These are phyloP conservation scores for Escallonia rubra DNA, from an alignment of 129 eudicot species.

Conservation along the genomic window DNA sequence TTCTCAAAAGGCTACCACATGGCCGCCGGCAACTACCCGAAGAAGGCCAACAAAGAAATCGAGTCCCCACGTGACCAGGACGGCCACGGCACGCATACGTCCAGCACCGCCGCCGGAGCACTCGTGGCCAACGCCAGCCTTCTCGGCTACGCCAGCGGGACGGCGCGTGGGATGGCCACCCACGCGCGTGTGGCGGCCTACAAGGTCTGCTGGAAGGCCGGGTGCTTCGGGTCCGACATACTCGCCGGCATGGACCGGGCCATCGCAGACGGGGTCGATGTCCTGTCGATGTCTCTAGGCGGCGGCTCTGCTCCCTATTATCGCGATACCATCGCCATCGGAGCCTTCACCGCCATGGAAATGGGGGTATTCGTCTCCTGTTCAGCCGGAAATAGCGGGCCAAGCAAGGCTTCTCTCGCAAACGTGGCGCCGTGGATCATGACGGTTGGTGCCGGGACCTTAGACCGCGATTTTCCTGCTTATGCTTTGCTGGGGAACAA, in stretches of 20 bases:
- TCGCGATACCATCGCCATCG: slow-evolving; percentile 70
- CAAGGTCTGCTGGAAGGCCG: slow-evolving; percentile 71
- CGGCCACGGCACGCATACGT: slow-evolving; percentile 94
- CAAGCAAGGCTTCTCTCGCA: slow-evolving; percentile 42
- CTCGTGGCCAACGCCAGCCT: slow-evolving; percentile 63
- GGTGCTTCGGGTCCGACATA: slow-evolving; percentile 79
- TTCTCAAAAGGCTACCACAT: slow-evolving; percentile 57
- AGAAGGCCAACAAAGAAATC: slow-evolving; percentile 16
- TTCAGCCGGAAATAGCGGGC: slow-evolving; percentile 94
- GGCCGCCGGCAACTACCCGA: slow-evolving; percentile 29
- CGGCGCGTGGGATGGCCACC: slow-evolving; percentile 83
- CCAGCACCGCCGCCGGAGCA: slow-evolving; percentile 70
- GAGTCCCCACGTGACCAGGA: slow-evolving; percentile 72
- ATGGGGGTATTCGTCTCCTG: slow-evolving; percentile 77
- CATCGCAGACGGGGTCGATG: slow-evolving; percentile 68
- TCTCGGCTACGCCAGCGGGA: slow-evolving; percentile 74
- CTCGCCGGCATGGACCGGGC: slow-evolving; percentile 84
- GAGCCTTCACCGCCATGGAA: slow-evolving; percentile 79
- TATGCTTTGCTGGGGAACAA: slow-evolving; percentile 45
- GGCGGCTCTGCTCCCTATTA: slow-evolving; percentile 64
- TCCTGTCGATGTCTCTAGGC: slow-evolving; percentile 72
- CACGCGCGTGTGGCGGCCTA: slow-evolving; percentile 71
- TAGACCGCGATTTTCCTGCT: slow-evolving; percentile 89
- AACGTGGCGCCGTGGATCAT: slow-evolving; percentile 92
- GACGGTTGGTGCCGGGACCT: slow-evolving; percentile 90